Evolutionary conservation across 352 stramenopile species (phyloP).

Genomic region (Phytophthora constricta): DNA sequence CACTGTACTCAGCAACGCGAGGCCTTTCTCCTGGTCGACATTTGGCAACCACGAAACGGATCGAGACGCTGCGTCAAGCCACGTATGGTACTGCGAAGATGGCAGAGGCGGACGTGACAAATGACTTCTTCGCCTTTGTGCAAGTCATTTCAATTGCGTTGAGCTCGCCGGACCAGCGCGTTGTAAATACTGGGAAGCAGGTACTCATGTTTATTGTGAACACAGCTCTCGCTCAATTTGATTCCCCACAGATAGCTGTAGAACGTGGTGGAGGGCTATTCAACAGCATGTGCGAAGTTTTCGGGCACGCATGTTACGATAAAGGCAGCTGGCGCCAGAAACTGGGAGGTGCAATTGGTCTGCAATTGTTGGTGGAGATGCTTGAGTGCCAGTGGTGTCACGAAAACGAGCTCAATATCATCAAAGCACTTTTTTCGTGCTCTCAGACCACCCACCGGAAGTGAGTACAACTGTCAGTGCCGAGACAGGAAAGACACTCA

Average conservation of each 20-base stretch:
- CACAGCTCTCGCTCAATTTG: conserved; percentile 47
- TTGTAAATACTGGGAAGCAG: conserved; percentile 64
- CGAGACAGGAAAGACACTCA: conserved; percentile 70
- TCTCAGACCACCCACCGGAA: conserved; percentile 87
- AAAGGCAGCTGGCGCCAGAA: conserved; percentile 88
- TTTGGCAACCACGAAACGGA: conserved; percentile 79
- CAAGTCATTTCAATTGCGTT: conserved; percentile 67
- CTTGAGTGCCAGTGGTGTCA: conserved; percentile 82
- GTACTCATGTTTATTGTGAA: conserved; percentile 64
- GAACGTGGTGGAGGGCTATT: conserved; percentile 73
- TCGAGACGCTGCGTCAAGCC: conserved; percentile 79
- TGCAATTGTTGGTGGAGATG: conserved; percentile 70
- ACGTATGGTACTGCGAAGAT: conserved; percentile 75
- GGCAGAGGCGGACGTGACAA: conserved; percentile 50
- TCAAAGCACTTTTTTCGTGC: conserved; percentile 86
- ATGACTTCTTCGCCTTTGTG: conserved; percentile 74
- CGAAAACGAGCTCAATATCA: conserved; percentile 87
- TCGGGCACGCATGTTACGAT: conserved; percentile 87
- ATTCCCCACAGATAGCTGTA: conserved; percentile 44
- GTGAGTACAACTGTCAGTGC: conserved; percentile 79
- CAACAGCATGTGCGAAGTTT: conserved; percentile 81
- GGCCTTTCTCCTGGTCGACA: conserved; percentile 80
- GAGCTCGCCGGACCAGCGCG: conserved; percentile 62
- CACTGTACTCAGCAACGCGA: conserved; percentile 75
- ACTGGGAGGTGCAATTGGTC: conserved; percentile 73